Base-by-base conservation (phyloP, 1,284 basidiomycete genomes). In the Bjerkandera adusta region DNA sequence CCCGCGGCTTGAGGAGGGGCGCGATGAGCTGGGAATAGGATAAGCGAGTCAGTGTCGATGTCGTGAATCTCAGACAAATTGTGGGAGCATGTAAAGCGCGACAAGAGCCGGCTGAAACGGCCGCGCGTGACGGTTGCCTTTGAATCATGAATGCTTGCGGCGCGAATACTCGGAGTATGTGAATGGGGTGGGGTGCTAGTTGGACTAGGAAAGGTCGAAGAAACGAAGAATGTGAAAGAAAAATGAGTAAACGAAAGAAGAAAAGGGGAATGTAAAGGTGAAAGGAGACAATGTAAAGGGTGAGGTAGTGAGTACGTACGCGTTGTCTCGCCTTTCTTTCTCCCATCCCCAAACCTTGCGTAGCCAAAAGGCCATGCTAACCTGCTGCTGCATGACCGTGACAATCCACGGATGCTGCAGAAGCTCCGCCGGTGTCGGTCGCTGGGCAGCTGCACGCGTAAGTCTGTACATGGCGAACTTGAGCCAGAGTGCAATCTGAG, bases 301-400 rank as follows among this genome's bases (percentile, higher is more conserved):
- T 32, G 24, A 34, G 22, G 26, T 27, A n/a, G n/a, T 33, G 13
- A 39, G 45, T 8, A 55, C 60, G 47, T 37, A 65, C 65, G 54
- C 45, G 25, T 58, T 66, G 69, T 57, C 59, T 42, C 67, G 51
- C 70, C 66, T 62, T 58, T 69, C 62, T 58, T 73, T 73, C 42
- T 74, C 72, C 92, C 93, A 96, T 43, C 80, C 85, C 83, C 92
- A 95, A 22, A 98, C 85, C 60, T 89, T 79, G 42, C 86, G 80
- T 39, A 99, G 88, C 91, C 95, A 99, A 57, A 79, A 81, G 10
- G 82, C 86, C 82, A 97, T 92, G 56, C 91, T 85, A 37, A 93
- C 84, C 55, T 92, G 88, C 62, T 87, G 79, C 62, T 83, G 82
- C 76, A 92, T 89, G 41, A 81, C 79, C 49, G 77, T 76, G 39